Base-by-base conservation (phyloP, 1,284 basidiomycete genomes). In the Ganoderma lingzhi region DNA sequence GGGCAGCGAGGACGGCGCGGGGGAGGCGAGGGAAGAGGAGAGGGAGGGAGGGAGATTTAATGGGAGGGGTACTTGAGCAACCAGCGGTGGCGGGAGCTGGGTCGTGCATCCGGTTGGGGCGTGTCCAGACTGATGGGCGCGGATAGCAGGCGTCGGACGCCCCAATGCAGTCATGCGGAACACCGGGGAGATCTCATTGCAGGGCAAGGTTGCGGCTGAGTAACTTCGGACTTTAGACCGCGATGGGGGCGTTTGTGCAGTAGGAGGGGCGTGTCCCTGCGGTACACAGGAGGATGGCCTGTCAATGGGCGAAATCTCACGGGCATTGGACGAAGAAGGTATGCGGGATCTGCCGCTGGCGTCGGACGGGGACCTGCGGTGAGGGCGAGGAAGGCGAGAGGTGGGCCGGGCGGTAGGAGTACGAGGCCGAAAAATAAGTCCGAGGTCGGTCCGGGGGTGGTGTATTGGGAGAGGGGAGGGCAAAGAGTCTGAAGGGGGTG, bases 81-180 rank as follows among this genome's bases (percentile, higher is more conserved):
- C 44, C 56, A 61, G 68, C 44, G 72, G 70, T 55, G 72, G 70
- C 71, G 71, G 64, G 66, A 71, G 61, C 70, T 69, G 71, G 53
- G 73, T 66, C 70, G 65, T 70, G 67, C 71, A 64, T 53, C 69
- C 68, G 70, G 60, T 62, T 67, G 70, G 70, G 72, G 74, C 74
- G 75, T 74, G 76, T 70, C 63, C 68, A 67, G 72, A 70, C 65
- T 78, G 77, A 76, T 76, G 76, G 75, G 70, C 68, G 73, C 76
- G 76, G 74, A 70, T 58, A 67, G 58, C 56, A 63, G 73, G 56
- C 32, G 63, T 53, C 61, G 70, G 76, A 70, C 64, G 70, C 62
- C 73, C 73, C 68, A 68, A 68, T 55, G 65, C 70, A 73, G 74
- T 68, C 68, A 72, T 66, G 67, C 74, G 71, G 76, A 73, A 64